Conservation (phyloP, 1,284 basidiomycete species). For the Ceraceosorus guamensis region DNA sequence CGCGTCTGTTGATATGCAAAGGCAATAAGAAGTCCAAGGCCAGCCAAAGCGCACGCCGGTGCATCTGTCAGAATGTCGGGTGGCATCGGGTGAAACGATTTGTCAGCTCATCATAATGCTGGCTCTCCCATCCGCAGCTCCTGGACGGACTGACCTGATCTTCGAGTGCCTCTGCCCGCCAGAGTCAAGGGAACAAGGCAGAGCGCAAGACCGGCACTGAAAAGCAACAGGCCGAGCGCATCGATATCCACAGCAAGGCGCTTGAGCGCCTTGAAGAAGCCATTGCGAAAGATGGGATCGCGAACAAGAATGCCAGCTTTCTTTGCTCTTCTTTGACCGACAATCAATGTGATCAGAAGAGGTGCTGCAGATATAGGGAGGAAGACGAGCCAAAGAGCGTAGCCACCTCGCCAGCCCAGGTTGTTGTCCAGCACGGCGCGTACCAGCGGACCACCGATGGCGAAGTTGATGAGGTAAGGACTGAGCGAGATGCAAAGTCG, state of each 20-base stretch:
- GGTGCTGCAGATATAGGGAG: conserved; percentile 41
- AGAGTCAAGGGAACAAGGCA: conserved; percentile 66
- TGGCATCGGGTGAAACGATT: too few relatives aligned
- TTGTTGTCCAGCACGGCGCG: conserved; percentile 54
- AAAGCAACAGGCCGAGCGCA: conserved; percentile 61
- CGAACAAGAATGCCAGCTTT: conserved; percentile 16
- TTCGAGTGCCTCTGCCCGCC: conserved; percentile 36
- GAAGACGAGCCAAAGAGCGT: conserved; percentile 53
- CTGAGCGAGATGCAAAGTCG: conserved; percentile 49
- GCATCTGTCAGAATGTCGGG: too few relatives aligned
- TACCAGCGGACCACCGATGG: conserved; percentile 61
- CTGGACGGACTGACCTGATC: conserved; percentile 7
- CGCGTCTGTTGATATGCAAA: conserved; percentile 51
- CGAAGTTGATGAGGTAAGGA: conserved; percentile 61
- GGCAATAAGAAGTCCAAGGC: conserved; percentile 50
- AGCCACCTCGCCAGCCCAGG: conserved; percentile 66
- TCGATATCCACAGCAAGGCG: conserved; percentile 56
- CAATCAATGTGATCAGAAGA: conserved; percentile 33
- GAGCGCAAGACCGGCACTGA: conserved; percentile 56
- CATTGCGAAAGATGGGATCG: conserved; percentile 1
- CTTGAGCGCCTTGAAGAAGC: neutral
- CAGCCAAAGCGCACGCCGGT: conserved; percentile 26
- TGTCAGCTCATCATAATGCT: too few relatives aligned
- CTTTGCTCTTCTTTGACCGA: conserved; percentile 36
- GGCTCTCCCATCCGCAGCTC: too few relatives aligned